A percentile compares a stretch with the other conserved stretches of the same genome.
These are phyloP conservation scores for Myochromella boudieri DNA, from an alignment of 768 basidiomycete species.

Conservation along the genomic window DNA sequence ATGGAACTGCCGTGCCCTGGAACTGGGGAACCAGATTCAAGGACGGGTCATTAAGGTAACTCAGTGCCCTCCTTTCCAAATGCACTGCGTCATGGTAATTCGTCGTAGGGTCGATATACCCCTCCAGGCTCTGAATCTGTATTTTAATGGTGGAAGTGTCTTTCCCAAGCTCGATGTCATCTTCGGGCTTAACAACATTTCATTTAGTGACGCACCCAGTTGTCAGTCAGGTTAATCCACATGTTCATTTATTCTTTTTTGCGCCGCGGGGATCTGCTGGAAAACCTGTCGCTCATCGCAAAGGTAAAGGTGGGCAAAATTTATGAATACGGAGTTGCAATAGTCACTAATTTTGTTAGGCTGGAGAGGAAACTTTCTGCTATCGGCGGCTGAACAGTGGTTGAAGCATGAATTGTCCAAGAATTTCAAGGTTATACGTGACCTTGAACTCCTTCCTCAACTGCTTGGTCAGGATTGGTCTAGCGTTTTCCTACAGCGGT, in stretches of 20 bases:
- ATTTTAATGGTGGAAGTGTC: slow-evolving; percentile 68
- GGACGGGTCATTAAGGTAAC: slow-evolving; percentile 84
- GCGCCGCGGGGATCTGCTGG: slow-evolving; percentile 87
- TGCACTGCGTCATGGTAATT: not conserved
- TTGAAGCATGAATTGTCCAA: slow-evolving; percentile 94
- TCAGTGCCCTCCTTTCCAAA: not conserved
- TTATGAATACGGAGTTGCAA: not conserved
- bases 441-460: slow-evolving; percentile 93
- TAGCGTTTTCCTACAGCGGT: slow-evolving; percentile 92
- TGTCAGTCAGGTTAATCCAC: slow-evolving; percentile 91
- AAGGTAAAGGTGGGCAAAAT: slow-evolving; percentile 69
- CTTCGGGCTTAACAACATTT: slow-evolving; percentile 1
- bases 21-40: slow-evolving; percentile 95
- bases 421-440: slow-evolving; percentile 97
- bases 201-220: slow-evolving; percentile 82
- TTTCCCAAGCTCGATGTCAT: not conserved
- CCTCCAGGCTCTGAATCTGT: slow-evolving; percentile 81
- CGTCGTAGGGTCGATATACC: slow-evolving; percentile 86
- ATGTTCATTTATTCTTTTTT: slow-evolving; percentile 94
- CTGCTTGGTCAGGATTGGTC: slow-evolving; percentile 95
- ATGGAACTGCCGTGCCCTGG: slow-evolving; percentile 84
- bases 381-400: slow-evolving; percentile 93
- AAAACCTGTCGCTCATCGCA: slow-evolving; percentile 91
- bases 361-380: slow-evolving; percentile 92
- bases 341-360: slow-evolving; percentile 38